Base-by-base conservation (phyloP, 129 eudicot species). In the Ambrosia artemisiifolia region DNA sequence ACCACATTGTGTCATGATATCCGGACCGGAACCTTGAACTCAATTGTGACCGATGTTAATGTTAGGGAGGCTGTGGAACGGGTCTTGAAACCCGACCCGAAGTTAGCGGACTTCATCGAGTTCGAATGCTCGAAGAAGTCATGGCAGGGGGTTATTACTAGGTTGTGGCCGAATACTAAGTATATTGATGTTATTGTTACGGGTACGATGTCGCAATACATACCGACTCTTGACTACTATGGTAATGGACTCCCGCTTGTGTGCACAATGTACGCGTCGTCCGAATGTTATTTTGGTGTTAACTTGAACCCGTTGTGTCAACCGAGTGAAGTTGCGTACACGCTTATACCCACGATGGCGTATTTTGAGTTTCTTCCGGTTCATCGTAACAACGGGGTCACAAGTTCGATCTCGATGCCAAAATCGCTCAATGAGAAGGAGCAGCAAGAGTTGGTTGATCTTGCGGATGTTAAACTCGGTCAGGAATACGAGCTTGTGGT, bases 401-500 rank as follows among this genome's bases (percentile, higher is more conserved):
- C 75, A 3, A 74, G 68, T 60, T 70, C 86, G 2, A 74, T 79
- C 11, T 19, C 79, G 32, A 54, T 65, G 73, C 76, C 80, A 7
- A 80, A 82, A 64, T 84, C 89, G 30, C 89, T 80, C 47, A 85
- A 78, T 19, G 89, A 81, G 67, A 85, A 88, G 44, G 90, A 84
- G 72, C 84, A 78, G 13, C 84, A 86, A 24, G 83, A 89, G 61
- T 65, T 89, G 68, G 81, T 89, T 2, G 96, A 86, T 78, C 83
- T 89, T 7, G 83, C 72, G 3, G 96, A 86, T 61, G 96, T 89
- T 32, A 82, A 89, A 65, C 82, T 89, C 5, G 96, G 92, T 10
- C 88, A 84, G 8, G 96, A 89, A 71, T 89, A 89, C 50, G 96
- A 89, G 87, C 87, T 89, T 68, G 92, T 89, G 12, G 96, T 89